These are phyloP conservation scores for Quercus engelmannii DNA, from an alignment of 306 rosid species.

Conservation along the genomic window DNA sequence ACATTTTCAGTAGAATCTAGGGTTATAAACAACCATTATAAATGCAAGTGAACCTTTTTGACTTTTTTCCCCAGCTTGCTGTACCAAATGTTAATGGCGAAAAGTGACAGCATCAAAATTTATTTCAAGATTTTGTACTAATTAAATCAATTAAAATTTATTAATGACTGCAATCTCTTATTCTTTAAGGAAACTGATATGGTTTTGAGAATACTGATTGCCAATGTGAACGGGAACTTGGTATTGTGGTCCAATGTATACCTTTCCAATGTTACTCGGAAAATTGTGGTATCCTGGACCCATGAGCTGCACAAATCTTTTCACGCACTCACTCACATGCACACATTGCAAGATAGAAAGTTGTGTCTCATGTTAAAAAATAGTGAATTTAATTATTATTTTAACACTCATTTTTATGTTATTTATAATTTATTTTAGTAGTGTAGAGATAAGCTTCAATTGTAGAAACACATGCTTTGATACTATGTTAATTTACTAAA, in stretches of 20 bases:
- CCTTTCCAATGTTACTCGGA: too few relatives aligned
- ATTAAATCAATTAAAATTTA: not conserved
- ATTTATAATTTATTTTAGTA: too few relatives aligned
- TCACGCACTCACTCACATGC: too few relatives aligned
- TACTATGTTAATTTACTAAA: too few relatives aligned
- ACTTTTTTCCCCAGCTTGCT: not conserved
- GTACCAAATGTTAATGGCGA: not conserved
- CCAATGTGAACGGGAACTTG: too few relatives aligned
- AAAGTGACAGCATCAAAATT: not conserved
- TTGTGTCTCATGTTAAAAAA: not conserved
- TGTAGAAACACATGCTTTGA: too few relatives aligned
- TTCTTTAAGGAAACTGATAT: not conserved
- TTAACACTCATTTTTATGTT: too few relatives aligned
- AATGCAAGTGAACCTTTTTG: not conserved
- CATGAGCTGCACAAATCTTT: too few relatives aligned
- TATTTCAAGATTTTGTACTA: not conserved
- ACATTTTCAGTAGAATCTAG: not conserved
- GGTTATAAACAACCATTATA: not conserved
- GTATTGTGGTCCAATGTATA: too few relatives aligned
- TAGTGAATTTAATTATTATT: too few relatives aligned
- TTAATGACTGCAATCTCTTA: not conserved
- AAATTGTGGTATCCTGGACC: too few relatives aligned
- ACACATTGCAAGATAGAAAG: not conserved
- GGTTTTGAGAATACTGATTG: not conserved
- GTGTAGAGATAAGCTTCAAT: too few relatives aligned